Conservation (phyloP, 2,329 filamentous ascomycete genomes). For the Dryadomyces quercus-mongolicae region DNA sequence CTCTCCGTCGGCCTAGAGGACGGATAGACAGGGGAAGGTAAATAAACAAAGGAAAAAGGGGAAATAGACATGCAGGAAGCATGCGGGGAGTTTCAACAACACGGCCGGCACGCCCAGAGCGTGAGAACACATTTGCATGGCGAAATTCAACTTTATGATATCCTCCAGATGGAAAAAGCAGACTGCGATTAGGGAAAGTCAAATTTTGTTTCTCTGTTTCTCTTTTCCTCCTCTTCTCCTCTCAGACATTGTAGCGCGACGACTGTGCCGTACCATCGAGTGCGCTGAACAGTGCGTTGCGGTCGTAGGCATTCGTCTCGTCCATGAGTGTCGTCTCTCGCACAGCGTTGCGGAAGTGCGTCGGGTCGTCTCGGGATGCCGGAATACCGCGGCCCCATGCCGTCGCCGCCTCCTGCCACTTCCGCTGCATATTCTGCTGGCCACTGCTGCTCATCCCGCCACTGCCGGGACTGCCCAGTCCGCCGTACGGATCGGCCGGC, state of each 20-base stretch:
- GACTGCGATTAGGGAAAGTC: neutral
- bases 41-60: neutral
- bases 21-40: neutral
- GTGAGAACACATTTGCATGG: conserved; percentile 4
- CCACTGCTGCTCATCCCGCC: too few species aligned
- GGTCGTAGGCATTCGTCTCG: conserved; percentile 14
- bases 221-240: neutral
- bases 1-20: conserved; percentile 27
- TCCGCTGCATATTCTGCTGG: neutral
- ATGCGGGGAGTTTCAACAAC: conserved; percentile 20
- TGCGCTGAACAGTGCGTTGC: conserved; percentile 12
- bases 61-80: neutral
- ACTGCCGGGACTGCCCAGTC: neutral
- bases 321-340: conserved; percentile 11
- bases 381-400: conserved; percentile 12
- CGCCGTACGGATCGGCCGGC: conserved; percentile 2
- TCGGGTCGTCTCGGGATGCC: conserved; percentile 13
- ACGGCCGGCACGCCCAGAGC: neutral
- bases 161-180: conserved; percentile 7
- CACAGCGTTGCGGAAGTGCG: conserved; percentile 13
- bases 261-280: conserved; percentile 4
- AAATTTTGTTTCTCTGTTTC: neutral
- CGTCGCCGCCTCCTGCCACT: conserved; percentile 13
- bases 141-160: conserved; percentile 23
- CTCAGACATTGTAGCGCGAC: neutral